Evolutionary conservation across 257 asterid genomes (phyloP).

Genomic region (Capsicum baccatum): DNA sequence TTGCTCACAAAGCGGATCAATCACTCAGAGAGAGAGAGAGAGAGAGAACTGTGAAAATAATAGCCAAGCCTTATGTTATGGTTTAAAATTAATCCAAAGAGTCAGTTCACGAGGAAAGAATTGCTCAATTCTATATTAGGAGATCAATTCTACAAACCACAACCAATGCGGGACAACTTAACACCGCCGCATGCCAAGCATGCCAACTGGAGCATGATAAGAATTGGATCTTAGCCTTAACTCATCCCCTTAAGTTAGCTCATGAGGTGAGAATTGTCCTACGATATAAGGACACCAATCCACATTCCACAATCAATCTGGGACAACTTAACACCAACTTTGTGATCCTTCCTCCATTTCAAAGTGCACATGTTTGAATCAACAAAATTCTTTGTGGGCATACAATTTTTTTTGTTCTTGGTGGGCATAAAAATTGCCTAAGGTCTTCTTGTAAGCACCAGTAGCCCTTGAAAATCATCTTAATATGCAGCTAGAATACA

Average conservation of each 20-base stretch:
- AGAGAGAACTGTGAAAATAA: no score
- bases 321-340: not conserved
- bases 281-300: not conserved
- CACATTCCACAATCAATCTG: not conserved
- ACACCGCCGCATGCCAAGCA: not conserved
- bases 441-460: not conserved
- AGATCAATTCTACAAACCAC: not conserved
- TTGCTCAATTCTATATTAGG: not conserved
- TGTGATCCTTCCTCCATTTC: slow-evolving; percentile 8
- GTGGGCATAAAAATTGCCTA: not conserved
- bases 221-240: not conserved
- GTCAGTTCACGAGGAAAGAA: not conserved
- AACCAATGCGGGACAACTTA: not conserved
- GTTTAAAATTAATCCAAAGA: not conserved
- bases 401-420: no score
- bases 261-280: not conserved
- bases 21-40: no score
- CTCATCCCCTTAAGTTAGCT: not conserved
- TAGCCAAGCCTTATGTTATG: no score
- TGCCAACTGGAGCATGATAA: not conserved
- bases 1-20: no score
- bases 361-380: not conserved
- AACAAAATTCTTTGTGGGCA: not conserved
- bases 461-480: not conserved
- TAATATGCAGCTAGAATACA: not conserved